Percentiles rank a stretch among this genome's conserved stretches.
Conservation (phyloP, 352 stramenopile species). For the Pythium volutum region DNA sequence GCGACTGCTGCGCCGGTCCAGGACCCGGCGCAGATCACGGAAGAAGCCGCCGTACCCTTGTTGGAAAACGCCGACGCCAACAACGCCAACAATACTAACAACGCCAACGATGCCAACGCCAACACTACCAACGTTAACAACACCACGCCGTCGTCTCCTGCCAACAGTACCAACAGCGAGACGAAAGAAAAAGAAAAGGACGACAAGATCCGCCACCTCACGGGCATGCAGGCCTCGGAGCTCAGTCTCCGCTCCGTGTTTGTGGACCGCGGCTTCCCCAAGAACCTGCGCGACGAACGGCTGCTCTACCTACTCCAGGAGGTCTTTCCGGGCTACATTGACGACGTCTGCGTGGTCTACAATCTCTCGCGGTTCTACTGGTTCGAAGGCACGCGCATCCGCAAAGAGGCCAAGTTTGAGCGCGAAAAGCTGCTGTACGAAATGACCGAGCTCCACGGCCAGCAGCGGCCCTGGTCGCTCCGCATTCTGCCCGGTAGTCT, state of each 20-base stretch:
- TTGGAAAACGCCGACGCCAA: too few species aligned
- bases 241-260: conserved; percentile 77
- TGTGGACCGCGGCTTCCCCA: conserved; percentile 71
- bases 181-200: conserved; percentile 4
- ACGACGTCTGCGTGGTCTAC: conserved; percentile 79
- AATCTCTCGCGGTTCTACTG: conserved; percentile 75
- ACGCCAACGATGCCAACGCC: too few species aligned
- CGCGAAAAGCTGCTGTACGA: conserved; percentile 59
- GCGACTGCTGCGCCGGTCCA: background rate
- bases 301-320: conserved; percentile 76
- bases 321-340: conserved; percentile 78
- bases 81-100: too few species aligned
- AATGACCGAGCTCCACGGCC: conserved; percentile 20
- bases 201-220: conserved; percentile 43
- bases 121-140: background rate
- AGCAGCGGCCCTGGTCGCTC: conserved; percentile 62
- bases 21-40: conserved; percentile 14
- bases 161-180: background rate
- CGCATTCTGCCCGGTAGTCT: conserved; percentile 65
- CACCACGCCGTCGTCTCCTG: background rate
- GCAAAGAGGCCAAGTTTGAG: conserved; percentile 51
- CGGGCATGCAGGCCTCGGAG: conserved; percentile 77
- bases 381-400: conserved; percentile 46
- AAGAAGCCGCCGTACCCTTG: conserved; percentile 11
- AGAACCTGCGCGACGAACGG: conserved; percentile 70